These are phyloP conservation scores for Thecaphora frezii DNA, from an alignment of 1,284 basidiomycete genomes.

Conservation along the genomic window DNA sequence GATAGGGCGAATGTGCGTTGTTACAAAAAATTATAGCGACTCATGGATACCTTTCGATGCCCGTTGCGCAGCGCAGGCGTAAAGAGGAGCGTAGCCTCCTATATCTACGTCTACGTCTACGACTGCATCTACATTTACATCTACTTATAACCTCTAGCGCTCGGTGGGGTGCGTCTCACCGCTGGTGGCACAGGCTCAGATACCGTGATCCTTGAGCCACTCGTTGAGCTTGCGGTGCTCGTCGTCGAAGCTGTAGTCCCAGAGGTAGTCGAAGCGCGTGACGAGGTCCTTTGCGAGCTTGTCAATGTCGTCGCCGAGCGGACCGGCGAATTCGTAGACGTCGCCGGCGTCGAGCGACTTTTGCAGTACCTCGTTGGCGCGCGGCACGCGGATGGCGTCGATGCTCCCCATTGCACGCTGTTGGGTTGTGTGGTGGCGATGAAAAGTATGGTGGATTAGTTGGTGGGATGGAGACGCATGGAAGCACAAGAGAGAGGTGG, in stretches of 20 bases:
- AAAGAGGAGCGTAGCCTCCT: no score
- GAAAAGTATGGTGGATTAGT: not conserved
- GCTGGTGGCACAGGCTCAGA: no score
- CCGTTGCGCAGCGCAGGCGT: no score
- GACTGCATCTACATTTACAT: no score
- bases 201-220: conserved; percentile 12
- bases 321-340: conserved; percentile 34
- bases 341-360: conserved; percentile 42
- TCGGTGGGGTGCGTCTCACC: no score
- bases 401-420: conserved; percentile 38
- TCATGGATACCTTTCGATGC: no score
- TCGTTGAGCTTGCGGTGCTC: conserved; percentile 13
- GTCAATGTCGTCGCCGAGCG: not conserved
- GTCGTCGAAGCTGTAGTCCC: conserved; percentile 28
- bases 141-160: no score
- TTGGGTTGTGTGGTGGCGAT: not conserved
- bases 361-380: conserved; percentile 42
- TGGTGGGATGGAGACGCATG: not conserved
- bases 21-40: no score
- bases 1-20: no score
- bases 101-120: no score
- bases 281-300: conserved; percentile 8
- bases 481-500: not conserved
- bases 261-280: conserved; percentile 22
- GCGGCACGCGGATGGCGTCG: conserved; percentile 39